A percentile compares a stretch with the other conserved stretches of the same genome.
phyloP scores from a whole-genome alignment of 805 yeast species.

The Lipomyces japonicus region DNA sequence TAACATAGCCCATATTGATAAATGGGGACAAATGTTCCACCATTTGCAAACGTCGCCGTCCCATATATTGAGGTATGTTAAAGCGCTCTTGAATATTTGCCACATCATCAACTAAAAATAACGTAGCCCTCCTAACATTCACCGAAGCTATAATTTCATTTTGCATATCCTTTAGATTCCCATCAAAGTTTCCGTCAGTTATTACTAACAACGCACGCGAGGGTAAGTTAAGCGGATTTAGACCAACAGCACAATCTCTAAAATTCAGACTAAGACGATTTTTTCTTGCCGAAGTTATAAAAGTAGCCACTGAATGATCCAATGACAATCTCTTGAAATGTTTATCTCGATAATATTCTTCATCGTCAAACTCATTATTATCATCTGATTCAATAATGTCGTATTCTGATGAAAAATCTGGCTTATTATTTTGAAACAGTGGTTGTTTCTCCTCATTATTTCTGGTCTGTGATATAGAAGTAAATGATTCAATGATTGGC shows the following conservation, averaged over 20 bases:
- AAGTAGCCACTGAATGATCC: conserved; percentile 22
- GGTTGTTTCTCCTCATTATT: background rate
- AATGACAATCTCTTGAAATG: conserved; percentile 20
- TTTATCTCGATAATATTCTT: conserved; percentile 20
- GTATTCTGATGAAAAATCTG: conserved; percentile 18
- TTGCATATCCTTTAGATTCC: conserved; percentile 40
- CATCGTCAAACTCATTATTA: conserved; percentile 13
- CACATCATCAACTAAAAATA: conserved; percentile 64
- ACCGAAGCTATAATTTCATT: conserved; percentile 38
- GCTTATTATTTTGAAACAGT: conserved; percentile 11
- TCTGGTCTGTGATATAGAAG: no score
- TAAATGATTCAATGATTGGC: no score
- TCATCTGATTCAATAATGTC: conserved; percentile 18
- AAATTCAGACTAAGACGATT: conserved; percentile 35
- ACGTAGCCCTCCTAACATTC: conserved; percentile 48
- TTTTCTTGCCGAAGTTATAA: conserved; percentile 5
- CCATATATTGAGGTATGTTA: background rate
- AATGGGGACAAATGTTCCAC: conserved; percentile 41
- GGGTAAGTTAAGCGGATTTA: conserved; percentile 58
- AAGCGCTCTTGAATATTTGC: conserved; percentile 36
- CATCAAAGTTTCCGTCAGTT: conserved; percentile 52
- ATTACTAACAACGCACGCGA: conserved; percentile 54
- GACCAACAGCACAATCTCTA: conserved; percentile 55
- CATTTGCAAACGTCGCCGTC: conserved; percentile 28
- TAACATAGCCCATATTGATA: conserved; percentile 49